Evolutionary conservation across 1,284 basidiomycete genomes (phyloP), one percentile per base, ranked within the genome.

Genomic region (Sanguinoderma infundibulare): DNA sequence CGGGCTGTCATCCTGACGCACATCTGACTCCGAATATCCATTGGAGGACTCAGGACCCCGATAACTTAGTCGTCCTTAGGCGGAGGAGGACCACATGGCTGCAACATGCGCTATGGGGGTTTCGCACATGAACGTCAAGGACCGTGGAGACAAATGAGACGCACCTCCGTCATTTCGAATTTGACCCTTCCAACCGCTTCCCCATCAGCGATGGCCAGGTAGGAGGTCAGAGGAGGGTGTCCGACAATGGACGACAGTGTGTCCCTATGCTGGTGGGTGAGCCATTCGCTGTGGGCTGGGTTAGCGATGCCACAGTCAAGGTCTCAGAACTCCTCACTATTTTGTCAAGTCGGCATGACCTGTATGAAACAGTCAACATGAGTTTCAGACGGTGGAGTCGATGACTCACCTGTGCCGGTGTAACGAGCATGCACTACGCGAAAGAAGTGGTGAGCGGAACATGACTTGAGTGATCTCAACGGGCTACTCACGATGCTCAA

Each of bases 41-140:
- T 24, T 7, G 2, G 30, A 34, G 49, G 51, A 44, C 47, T 38
- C 9, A 46, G 28, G n/a, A 39, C 39, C 57, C 53, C 7, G 14
- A n/a, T n/a, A 28, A 44, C 53, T 51, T 52, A 74, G 47, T 98
- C 96, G 66, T 96, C 94, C 77, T 96, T 97, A 50, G 87, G 86
- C 2, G 96, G 97, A 24, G 97, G 96, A 42, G 95, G 95, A 0
- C 96, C 97, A 72, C 95, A 98, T n/a, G 97, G 97, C 74, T 98
- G 96, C 44, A 99, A 82, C 96, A 98, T 98, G 64, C 91, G 87
- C 96, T 98, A 71, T 12, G 30, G 20, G 55, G 47, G 7, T 30
- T 10, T 12, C 10, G n/a, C 17, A 30, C n/a, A 40, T 10, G 28
- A 32, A 39, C 22, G 40, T 26, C 28, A 47, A 32, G 22, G 20